A percentile compares a stretch with the other conserved stretches of the same genome.
phyloP scores from a whole-genome alignment of 2,329 filamentous ascomycete species.

The Aspergillus latus region DNA sequence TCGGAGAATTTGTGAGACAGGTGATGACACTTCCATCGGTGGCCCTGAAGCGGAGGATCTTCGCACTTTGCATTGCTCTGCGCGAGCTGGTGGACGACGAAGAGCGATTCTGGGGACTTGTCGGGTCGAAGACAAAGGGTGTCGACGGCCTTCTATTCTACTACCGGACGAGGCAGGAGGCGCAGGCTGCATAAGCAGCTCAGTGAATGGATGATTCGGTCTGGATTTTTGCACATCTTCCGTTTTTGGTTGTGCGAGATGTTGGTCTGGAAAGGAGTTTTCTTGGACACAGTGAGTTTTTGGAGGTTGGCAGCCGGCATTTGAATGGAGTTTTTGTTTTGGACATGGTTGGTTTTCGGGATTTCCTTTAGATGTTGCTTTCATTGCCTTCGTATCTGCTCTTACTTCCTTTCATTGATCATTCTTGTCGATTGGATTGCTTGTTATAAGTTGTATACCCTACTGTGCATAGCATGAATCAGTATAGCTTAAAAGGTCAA shows the following conservation, averaged over 20 bases:
- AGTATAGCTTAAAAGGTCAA: not conserved
- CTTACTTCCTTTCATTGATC: not conserved
- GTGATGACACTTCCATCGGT: not conserved
- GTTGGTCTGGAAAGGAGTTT: not conserved
- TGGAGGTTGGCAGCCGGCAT: too few species aligned
- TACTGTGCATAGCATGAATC: not conserved
- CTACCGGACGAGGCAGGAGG: conserved; percentile 27
- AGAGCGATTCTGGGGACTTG: conserved; percentile 30
- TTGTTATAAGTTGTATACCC: not conserved
- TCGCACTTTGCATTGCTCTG: conserved; percentile 34
- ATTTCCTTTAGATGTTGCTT: not conserved
- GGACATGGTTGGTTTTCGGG: not conserved
- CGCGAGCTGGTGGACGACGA: conserved; percentile 27
- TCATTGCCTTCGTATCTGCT: not conserved
- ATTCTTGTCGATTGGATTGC: too few species aligned
- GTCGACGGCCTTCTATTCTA: conserved; percentile 39
- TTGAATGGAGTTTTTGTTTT: not conserved
- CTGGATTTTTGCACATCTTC: not conserved
- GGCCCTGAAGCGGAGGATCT: conserved; percentile 30
- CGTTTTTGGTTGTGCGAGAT: not conserved
- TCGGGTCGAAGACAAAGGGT: conserved; percentile 31
- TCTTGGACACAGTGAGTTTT: not conserved
- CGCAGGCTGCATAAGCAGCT: not conserved
- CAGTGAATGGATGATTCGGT: not conserved
- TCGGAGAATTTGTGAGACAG: not conserved